Evolutionary conservation across 768 basidiomycete genomes (phyloP).

Genomic region (Kwoniella sp.): DNA sequence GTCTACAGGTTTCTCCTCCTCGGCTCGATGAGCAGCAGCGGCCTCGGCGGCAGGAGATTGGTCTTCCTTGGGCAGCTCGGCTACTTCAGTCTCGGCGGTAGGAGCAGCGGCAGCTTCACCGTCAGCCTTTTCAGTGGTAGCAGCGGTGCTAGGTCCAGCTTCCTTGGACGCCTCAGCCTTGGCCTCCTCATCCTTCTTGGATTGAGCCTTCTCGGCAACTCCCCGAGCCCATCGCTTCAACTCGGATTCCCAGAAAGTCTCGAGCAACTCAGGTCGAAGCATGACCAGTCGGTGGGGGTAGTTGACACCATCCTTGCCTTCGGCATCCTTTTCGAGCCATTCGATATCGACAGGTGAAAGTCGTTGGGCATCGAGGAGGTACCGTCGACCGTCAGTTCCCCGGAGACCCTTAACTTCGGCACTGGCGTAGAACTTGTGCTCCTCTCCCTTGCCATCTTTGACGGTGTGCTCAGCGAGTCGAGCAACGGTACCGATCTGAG

Average conservation of each 20-base stretch:
- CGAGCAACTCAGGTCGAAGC: constrained; percentile 58
- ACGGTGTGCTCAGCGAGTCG: constrained; percentile 57
- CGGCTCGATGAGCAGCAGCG: constrained; percentile 36
- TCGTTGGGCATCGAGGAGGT: constrained; percentile 58
- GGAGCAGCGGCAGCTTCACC: constrained; percentile 18
- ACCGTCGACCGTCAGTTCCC: constrained; percentile 58
- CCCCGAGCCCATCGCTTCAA: constrained; percentile 56
- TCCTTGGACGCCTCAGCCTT: constrained; percentile 38
- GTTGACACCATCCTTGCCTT: constrained; percentile 31
- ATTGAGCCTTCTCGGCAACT: constrained; percentile 42
- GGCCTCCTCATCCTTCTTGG: constrained; percentile 21
- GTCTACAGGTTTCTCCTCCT: constrained; percentile 53
- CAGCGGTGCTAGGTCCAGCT: constrained; percentile 17
- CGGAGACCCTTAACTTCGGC: constrained; percentile 58
- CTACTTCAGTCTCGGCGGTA: constrained; percentile 18
- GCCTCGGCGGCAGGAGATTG: constrained; percentile 32
- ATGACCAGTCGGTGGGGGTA: constrained; percentile 59
- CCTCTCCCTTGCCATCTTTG: constrained; percentile 50
- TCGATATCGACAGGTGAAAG: constrained; percentile 58
- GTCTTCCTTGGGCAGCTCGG: constrained; percentile 25
- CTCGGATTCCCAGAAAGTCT: constrained; percentile 58
- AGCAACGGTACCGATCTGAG: constrained; percentile 55
- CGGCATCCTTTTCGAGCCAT: constrained; percentile 57
- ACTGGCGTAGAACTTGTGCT: constrained; percentile 55
- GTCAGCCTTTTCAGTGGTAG: constrained; percentile 27